Evolutionary conservation across 1,139 yeast species (phyloP), one percentile per base, ranked within the genome.

Genomic region (Lodderomyces beijingensis): DNA sequence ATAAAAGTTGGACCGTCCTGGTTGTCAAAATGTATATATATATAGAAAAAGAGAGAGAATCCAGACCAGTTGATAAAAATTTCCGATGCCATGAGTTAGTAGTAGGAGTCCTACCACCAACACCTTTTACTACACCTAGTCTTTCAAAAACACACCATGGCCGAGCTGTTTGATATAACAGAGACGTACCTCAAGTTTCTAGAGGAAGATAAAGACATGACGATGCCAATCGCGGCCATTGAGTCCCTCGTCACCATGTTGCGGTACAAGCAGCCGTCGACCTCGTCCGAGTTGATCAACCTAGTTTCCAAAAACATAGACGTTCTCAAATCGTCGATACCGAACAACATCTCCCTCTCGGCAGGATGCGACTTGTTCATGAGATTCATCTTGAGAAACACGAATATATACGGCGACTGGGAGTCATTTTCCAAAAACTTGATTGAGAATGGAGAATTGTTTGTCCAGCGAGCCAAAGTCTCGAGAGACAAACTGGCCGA

Each of bases 141-240:
- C n/a, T 19, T n/a, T n/a, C n/a, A n/a, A n/a, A n/a, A n/a, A n/a
- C 21, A 7, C 21, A 8, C 21, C 10, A 8, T 23, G 25, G 14
- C 20, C 9, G 28, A 30, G 5, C 12, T 25, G 25, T 87, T 89
- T 51, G 94, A 88, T 55, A 87, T 91, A 45, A 87, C 82, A 32
- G 69, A 76, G 45, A 77, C 91, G 1, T 91, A 91, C 54, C 70
- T 85, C 41, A 74, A 75, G 55, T 88, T 86, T 55, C 67, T 91
- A 39, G 77, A 74, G 43, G 95, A 88, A 37, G 96, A 91, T 58
- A 71, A 84, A 16, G 97, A 91, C 35, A 85, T 93, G 80, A 89
- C 98, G 9, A 93, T 89, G 97, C 99, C 99, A 4, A 86, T 93
- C 26, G 99, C 98, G 33, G 98, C 98, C 32, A 93, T 93, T 50